phyloP scores from a whole-genome alignment of 306 rosid species.

The Quercus ilex region DNA sequence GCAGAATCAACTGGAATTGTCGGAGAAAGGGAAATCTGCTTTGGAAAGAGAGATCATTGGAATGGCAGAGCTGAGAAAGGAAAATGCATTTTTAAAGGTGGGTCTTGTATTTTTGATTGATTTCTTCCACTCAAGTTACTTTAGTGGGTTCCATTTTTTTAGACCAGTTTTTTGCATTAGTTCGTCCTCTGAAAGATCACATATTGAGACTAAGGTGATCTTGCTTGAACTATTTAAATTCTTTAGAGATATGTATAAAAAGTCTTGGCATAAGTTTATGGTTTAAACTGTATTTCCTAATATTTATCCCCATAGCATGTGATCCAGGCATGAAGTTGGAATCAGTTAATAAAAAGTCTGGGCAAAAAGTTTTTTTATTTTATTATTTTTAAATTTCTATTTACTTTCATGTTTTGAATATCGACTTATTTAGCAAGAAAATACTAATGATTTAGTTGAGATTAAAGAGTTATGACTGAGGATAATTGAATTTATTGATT shows the following conservation, averaged over 20 bases:
- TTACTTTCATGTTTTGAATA: not conserved
- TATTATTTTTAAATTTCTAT: not conserved
- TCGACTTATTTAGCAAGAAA: not conserved
- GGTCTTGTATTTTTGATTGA: conserved; percentile 11
- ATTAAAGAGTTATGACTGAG: not conserved
- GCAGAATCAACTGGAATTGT: conserved; percentile 79
- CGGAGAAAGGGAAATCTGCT: conserved; percentile 68
- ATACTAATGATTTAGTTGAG: not conserved
- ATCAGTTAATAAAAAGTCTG: not conserved
- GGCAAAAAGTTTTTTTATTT: not conserved
- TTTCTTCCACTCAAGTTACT: conserved; percentile 6
- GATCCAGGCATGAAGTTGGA: not conserved
- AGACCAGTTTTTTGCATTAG: not conserved
- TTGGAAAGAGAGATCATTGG: conserved; percentile 68
- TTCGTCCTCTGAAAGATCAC: not conserved
- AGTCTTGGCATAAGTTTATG: too few species aligned
- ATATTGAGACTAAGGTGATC: not conserved
- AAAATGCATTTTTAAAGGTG: conserved; percentile 75
- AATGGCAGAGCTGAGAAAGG: conserved; percentile 69
- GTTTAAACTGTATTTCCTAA: not conserved
- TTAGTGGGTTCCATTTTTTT: not conserved
- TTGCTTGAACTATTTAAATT: not conserved
- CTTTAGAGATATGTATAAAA: not conserved
- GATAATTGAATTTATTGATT: not conserved
- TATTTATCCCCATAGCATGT: not conserved